Base-by-base conservation (phyloP, 2,329 filamentous ascomycete genomes). In the Beauveria varroae region DNA sequence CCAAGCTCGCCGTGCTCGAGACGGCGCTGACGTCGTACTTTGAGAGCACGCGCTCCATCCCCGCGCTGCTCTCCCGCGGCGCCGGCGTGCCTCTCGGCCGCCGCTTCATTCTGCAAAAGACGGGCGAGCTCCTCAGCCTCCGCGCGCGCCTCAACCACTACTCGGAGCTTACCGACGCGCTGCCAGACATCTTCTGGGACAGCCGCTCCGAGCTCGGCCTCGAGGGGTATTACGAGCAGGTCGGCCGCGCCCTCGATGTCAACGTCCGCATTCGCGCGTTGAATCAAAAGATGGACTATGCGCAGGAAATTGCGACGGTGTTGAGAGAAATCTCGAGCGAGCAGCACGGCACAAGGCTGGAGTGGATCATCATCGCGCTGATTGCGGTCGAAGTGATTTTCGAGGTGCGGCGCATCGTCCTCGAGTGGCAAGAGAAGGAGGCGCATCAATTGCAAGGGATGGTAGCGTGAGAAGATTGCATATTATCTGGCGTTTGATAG, bases 211-310 rank as follows among this genome's bases (percentile, higher is more conserved):
- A 97, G 73, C 84, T 97, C 2, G 90, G 92, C 0, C 81, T 99
- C 2, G 95, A 97, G 73, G 89, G 88, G 34, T 98, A 97, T 76
- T 99, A 98, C 73, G 93, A 96, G 67, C 90, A 95, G 73, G 91
- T 97, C 46, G 93, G 93, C 46, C 86, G 88, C 60, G 91, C 92
- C 0, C 81, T 99, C 41, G 95, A 98, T 73, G 93, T 98, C 26
- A 90, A 90, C 40, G 90, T 95, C 28, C 84, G 95, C 56, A 98
- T 98, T 76, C 90, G 90, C 68, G 87, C 91, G 20, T 76, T 98
- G 67, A 99, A 99, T 73, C 91, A 96, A 76, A 96, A 96, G 78
- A 96, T 99, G 85, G 93, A 96, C 70, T 98, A 99, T 72, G 95
- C 93, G 1, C 90, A 95, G 70, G 93, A 98, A 73, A 97, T 97